These are phyloP conservation scores for Begonia masoniana DNA, from an alignment of 306 rosid species.

Conservation along the genomic window DNA sequence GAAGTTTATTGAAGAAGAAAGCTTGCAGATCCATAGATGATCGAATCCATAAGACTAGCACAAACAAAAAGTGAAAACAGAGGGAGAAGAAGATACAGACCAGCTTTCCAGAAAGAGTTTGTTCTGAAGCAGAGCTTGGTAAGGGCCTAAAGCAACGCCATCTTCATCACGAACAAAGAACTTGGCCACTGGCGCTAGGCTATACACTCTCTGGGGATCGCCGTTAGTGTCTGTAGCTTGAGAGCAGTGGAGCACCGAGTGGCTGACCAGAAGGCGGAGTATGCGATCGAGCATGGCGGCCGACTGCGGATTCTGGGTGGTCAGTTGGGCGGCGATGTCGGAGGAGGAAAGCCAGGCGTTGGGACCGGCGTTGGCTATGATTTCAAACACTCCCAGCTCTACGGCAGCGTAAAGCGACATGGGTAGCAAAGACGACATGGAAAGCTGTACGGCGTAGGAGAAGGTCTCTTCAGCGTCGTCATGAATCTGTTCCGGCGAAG, in stretches of 20 bases:
- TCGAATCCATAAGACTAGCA: background rate
- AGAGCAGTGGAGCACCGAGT: slow-evolving; percentile 30
- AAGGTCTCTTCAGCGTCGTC: slow-evolving; percentile 1
- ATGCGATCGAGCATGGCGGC: slow-evolving; percentile 39
- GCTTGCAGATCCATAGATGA: background rate
- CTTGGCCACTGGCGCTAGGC: slow-evolving; percentile 23
- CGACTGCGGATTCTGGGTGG: slow-evolving; percentile 23
- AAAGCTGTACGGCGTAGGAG: slow-evolving; percentile 22
- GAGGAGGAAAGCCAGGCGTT: slow-evolving; percentile 17
- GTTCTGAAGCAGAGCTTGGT: slow-evolving; percentile 13
- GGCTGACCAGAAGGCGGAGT: slow-evolving; percentile 27
- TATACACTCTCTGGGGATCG: slow-evolving; percentile 15
- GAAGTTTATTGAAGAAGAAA: background rate
- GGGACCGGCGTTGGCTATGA: slow-evolving; percentile 25
- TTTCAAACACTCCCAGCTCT: slow-evolving; percentile 41
- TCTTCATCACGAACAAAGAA: slow-evolving; percentile 20
- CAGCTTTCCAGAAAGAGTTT: slow-evolving; percentile 25
- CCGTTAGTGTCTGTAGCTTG: background rate
- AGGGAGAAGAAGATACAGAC: slow-evolving; percentile 5
- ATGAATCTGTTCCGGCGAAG: no score
- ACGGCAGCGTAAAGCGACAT: slow-evolving; percentile 26
- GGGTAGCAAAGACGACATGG: slow-evolving; percentile 7
- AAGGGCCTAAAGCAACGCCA: slow-evolving; percentile 32
- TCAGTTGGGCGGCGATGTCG: slow-evolving; percentile 20
- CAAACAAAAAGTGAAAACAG: background rate